phyloP scores from a whole-genome alignment of 2,329 filamentous ascomycete genomes.

The Zasmidium citrigriseum region DNA sequence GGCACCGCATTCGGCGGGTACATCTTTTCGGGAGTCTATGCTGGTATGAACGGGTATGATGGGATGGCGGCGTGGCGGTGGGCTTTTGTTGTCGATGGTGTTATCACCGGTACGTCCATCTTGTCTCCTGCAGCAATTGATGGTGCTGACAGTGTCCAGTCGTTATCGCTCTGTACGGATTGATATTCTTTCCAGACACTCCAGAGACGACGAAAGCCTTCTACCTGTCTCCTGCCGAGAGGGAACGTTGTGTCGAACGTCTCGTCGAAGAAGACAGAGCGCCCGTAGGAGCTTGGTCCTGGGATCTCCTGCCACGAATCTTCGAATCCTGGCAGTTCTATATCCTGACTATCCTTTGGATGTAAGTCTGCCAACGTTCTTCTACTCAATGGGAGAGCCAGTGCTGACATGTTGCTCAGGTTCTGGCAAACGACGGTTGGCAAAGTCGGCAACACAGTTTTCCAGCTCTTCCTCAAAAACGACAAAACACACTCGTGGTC shows the following conservation, averaged over 20 bases:
- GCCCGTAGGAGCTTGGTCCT: constrained; percentile 12
- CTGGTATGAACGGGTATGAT: constrained; percentile 45
- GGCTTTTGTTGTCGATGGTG: constrained; percentile 58
- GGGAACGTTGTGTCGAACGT: constrained; percentile 10
- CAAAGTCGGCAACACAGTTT: constrained; percentile 20
- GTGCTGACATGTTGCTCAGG: background rate
- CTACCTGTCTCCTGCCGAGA: constrained; percentile 12
- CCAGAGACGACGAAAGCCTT: constrained; percentile 17
- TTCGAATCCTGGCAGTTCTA: constrained; percentile 18
- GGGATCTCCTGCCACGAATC: constrained; percentile 8
- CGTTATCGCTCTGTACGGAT: constrained; percentile 14
- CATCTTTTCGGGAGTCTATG: constrained; percentile 56
- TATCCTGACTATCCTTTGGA: constrained; percentile 14
- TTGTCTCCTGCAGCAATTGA: constrained; percentile 48
- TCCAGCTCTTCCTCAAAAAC: constrained; percentile 18
- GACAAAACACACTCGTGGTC: constrained; percentile 14
- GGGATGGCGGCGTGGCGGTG: constrained; percentile 53
- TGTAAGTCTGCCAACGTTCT: background rate
- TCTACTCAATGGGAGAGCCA: background rate
- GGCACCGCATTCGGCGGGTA: constrained; percentile 54
- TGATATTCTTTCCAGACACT: constrained; percentile 14
- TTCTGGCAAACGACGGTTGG: constrained; percentile 19
- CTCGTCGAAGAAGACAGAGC: constrained; percentile 14
- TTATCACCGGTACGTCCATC: constrained; percentile 46
- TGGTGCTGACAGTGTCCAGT: background rate